Evolutionary conservation across 257 asterid species (phyloP).

Genomic region (Ballota nigra): DNA sequence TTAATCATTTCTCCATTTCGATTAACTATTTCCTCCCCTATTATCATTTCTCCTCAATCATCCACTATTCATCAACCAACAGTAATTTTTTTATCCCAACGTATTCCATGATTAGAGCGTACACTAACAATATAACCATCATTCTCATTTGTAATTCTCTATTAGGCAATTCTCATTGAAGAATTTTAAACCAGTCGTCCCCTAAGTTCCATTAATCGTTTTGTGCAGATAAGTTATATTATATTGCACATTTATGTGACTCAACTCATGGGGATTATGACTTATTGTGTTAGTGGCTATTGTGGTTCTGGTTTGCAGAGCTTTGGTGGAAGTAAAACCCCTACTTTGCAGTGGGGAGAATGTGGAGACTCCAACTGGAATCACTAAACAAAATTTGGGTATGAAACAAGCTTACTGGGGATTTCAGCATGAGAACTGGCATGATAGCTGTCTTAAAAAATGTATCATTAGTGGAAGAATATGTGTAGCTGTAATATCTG

Average conservation of each 20-base stretch:
- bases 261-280: background rate
- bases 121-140: too few relatives aligned
- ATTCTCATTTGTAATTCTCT: too few relatives aligned
- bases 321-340: conserved; percentile 89
- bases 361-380: conserved; percentile 33
- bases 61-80: too few relatives aligned
- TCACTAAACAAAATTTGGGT: conserved; percentile 32
- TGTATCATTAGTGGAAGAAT: conserved; percentile 56
- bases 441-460: conserved; percentile 53
- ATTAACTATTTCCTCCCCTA: too few relatives aligned
- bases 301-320: conserved; percentile 44
- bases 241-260: background rate
- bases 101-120: too few relatives aligned
- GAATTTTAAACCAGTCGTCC: too few relatives aligned
- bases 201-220: background rate
- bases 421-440: conserved; percentile 72
- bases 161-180: too few relatives aligned
- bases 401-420: conserved; percentile 46
- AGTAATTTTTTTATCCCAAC: too few relatives aligned
- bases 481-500: conserved; percentile 59
- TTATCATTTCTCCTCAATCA: too few relatives aligned
- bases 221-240: conserved; percentile 17
- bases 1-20: too few relatives aligned
- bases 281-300: conserved; percentile 1
- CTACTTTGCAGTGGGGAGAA: conserved; percentile 57